These are phyloP conservation scores for Naematelia aurantialba DNA, from an alignment of 768 basidiomycete genomes.

Conservation along the genomic window DNA sequence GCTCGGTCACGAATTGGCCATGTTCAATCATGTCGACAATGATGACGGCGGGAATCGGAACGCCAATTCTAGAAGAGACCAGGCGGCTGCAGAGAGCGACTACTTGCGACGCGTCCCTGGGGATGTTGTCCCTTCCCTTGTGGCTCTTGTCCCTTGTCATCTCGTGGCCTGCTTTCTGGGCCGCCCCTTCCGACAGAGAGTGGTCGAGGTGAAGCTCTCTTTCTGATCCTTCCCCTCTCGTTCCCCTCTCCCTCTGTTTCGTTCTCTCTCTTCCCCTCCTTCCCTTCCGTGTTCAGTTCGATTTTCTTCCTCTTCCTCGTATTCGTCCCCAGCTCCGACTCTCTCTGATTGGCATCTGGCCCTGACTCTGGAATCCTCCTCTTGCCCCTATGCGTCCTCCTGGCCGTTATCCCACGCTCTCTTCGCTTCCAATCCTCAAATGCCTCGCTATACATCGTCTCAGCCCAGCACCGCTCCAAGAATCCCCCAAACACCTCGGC, in stretches of 20 bases:
- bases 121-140: no score
- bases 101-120: no score
- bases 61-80: no score
- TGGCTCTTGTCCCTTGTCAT: no score
- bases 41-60: no score
- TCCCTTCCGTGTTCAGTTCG: background rate
- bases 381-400: background rate
- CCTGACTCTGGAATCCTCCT: background rate
- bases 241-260: background rate
- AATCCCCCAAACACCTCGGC: constrained; percentile 35
- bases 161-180: no score
- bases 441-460: constrained; percentile 30
- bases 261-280: background rate
- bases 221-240: background rate
- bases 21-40: no score
- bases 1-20: no score
- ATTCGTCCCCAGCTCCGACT: background rate
- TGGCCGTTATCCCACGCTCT: constrained; percentile 10
- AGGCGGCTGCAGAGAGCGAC: no score
- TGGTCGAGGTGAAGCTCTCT: no score
- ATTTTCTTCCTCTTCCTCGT: background rate
- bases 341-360: no score
- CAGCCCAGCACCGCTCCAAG: constrained; percentile 33
- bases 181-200: no score
- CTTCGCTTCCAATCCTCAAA: constrained; percentile 32